Conservation (phyloP, 768 basidiomycete genomes). For the Rhodocollybia butyracea region DNA sequence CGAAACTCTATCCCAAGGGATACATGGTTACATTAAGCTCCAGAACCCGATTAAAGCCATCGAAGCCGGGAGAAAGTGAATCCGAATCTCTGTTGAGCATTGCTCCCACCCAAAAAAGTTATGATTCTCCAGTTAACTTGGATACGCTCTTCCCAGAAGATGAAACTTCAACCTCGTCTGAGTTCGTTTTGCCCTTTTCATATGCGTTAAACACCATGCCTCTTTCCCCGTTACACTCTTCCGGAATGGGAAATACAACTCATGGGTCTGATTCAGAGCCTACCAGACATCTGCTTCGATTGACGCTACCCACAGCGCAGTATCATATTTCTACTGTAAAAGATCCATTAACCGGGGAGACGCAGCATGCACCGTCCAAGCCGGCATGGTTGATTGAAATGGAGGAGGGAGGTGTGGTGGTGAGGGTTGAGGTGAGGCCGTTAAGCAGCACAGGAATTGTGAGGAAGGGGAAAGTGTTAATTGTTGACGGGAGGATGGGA, state of each 20-base stretch:
- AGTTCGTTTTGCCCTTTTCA: slow-evolving; percentile 45
- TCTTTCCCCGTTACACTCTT: slow-evolving; percentile 74
- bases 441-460: slow-evolving; percentile 17
- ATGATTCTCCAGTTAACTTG: not conserved
- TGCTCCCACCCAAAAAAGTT: too few species aligned
- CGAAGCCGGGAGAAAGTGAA: not conserved
- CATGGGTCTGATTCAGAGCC: slow-evolving; percentile 28
- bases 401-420: slow-evolving; percentile 47
- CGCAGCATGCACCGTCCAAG: slow-evolving; percentile 51
- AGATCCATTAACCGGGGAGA: slow-evolving; percentile 79
- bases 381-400: slow-evolving; percentile 74
- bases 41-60: not conserved
- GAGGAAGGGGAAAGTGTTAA: slow-evolving; percentile 9
- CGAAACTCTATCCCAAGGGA: slow-evolving; percentile 76
- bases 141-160: not conserved
- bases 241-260: slow-evolving; percentile 31
- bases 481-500: slow-evolving; percentile 12
- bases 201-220: slow-evolving; percentile 74
- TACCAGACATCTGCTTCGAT: slow-evolving; percentile 71
- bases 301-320: slow-evolving; percentile 81
- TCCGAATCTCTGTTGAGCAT: too few species aligned
- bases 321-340: slow-evolving; percentile 72
- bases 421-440: slow-evolving; percentile 56
- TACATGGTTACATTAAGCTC: slow-evolving; percentile 52
- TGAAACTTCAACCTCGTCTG: slow-evolving; percentile 1